Evolutionary conservation across 129 eudicot genomes (phyloP), one percentile per base, ranked within the genome.

Genomic region (Flaveria trinervia): DNA sequence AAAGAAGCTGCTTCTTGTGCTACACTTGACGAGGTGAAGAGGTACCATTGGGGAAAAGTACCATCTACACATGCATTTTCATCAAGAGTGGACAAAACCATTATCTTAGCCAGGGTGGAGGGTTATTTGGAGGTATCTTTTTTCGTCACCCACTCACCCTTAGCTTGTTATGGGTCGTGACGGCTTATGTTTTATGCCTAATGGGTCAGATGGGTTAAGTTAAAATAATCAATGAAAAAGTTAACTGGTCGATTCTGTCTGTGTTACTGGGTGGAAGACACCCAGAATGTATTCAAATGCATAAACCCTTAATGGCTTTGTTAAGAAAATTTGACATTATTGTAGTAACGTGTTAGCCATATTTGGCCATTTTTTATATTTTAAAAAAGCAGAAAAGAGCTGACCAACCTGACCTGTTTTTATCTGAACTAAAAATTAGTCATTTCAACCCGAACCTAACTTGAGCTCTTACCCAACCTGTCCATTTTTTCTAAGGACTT

Each of bases 91-190:
- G 87, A 86, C 56, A 88, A 85, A 81, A 70, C 79, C 84, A 85
- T 88, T 66, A 91, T 89, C 11, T 75, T 79, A 78, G 90, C 92
- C 23, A 89, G 89, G 82, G 97, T 94, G 67, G 93, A 91, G 79
- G 96, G 90, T 65, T 75, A 84, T 62, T 81, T 88, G 65, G 84
- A 89, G 93, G 98, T 88, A 83, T 81, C 39, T 0, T 46, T 22
- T 23, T 71, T 44, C 28, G 17, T n/a, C 65, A 9, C n/a, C n/a
- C n/a, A n/a, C n/a, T n/a, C n/a, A n/a, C 48, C 64, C 2, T 52
- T 71, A 28, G 43, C 76, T 72, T 41, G 5, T 71, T 54, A 39
- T 54, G 18, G 50, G 49, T 55, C 20, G 13, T 15, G 55, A 30
- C 36, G 52, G 67, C 10, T 45, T 46, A 68, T 45, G 44, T 17